A percentile compares a stretch with the other conserved stretches of the same genome.
phyloP scores from a whole-genome alignment of 352 stramenopile species.

The Pythium angustatum region DNA sequence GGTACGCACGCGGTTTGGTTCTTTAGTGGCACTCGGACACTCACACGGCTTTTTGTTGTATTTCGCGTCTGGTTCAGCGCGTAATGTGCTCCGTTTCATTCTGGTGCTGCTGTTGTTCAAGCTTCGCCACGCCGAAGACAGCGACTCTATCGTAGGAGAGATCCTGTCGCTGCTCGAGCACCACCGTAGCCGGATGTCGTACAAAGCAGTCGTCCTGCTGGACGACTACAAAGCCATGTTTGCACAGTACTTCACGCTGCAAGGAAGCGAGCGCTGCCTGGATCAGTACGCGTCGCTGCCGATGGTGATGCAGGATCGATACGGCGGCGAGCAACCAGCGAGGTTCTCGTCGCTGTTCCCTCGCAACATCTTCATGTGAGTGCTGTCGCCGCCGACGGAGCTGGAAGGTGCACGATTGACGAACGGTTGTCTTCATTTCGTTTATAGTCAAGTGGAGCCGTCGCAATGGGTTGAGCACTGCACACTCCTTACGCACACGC shows the following conservation, averaged over 20 bases:
- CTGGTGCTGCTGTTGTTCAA: slow-evolving; percentile 66
- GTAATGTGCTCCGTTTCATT: slow-evolving; percentile 51
- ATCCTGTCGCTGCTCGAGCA: slow-evolving; percentile 47
- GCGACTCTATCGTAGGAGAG: background rate
- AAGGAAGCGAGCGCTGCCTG: slow-evolving; percentile 34
- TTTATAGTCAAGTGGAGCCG: slow-evolving; percentile 51
- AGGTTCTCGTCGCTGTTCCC: slow-evolving; percentile 23
- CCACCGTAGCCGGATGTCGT: slow-evolving; percentile 12
- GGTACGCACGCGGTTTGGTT: slow-evolving; percentile 30
- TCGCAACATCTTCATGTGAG: slow-evolving; percentile 31
- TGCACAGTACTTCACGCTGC: slow-evolving; percentile 49
- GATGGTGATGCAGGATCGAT: slow-evolving; percentile 22
- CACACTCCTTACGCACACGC: slow-evolving; percentile 74
- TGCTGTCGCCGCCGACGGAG: background rate
- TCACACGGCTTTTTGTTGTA: background rate
- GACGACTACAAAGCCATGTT: slow-evolving; percentile 60
- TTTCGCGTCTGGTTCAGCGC: slow-evolving; percentile 13
- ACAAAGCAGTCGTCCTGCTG: slow-evolving; percentile 38
- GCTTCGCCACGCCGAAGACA: slow-evolving; percentile 22
- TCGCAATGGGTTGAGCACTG: slow-evolving; percentile 72
- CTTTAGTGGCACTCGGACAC: background rate
- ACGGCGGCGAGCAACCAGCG: slow-evolving; percentile 3
- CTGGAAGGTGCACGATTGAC: slow-evolving; percentile 1
- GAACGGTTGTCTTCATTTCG: background rate
- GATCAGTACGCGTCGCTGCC: slow-evolving; percentile 20